Evolutionary conservation across 176 grass and related monocot species (phyloP), one percentile per base, ranked within the genome.

Genomic region (Pontederia crassipes): DNA sequence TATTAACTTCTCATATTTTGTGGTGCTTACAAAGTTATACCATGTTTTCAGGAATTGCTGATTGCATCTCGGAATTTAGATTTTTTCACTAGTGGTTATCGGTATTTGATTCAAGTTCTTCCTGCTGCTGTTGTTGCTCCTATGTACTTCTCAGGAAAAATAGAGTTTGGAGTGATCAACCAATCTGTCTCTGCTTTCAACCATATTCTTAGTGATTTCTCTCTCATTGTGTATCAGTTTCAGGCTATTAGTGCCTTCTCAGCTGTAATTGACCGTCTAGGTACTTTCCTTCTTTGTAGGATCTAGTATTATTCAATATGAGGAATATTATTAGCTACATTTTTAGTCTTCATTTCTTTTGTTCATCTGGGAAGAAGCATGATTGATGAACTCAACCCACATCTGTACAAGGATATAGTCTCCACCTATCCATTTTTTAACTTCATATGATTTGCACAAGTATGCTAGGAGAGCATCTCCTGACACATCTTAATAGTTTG

Each of bases 201-300:
- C 57, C 92, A 97, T 65, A 91, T 97, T 47, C 83, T 97, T 55
- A 85, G 83, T 80, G 92, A 97, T 83, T 97, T 97, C 11, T 97
- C 92, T 80, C 81, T 97, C 58, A 85, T 97, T 57, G 92, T 97
- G 45, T 97, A 85, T 69, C 92, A 88, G 24, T 97, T 97, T 87
- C 92, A 97, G 51, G 82, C 92, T 61, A 97, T 97, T 47, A 97
- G 84, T 85, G 92, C 92, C 57, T 97, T 97, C 76, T 97, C 92
- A 51, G 92, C 87, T 8, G 76, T 97, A 52, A 97, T 97, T 62
- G 87, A 97, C 85, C 87, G 92, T 67, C 63, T 97, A 82, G 87
- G 92, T 97, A 54, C 77, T 8, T 52, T 49, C 50, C 9, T 71
- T 2, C 17, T 45, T 17, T 2, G 14, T 13, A 61, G 49, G 45